A percentile compares a stretch with the other conserved stretches of the same genome.
Conservation (phyloP, 495 filamentous ascomycete species). For the Daldinia decipiens region DNA sequence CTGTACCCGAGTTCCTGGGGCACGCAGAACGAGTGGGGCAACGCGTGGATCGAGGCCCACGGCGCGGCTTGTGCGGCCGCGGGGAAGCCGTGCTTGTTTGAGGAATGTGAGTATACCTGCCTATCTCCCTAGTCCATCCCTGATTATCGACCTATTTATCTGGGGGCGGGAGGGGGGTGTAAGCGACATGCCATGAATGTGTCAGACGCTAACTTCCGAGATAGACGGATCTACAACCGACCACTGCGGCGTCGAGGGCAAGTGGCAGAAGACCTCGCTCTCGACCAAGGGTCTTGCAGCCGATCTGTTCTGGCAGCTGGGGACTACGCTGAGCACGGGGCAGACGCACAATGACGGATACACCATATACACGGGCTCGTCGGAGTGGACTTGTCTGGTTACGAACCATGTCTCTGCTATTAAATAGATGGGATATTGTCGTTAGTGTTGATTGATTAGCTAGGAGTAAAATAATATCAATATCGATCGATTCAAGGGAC, state of each 20-base stretch:
- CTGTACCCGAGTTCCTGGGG: constrained; percentile 67
- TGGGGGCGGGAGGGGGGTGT: too few relatives aligned
- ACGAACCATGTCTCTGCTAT: constrained; percentile 68
- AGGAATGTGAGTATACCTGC: constrained; percentile 69
- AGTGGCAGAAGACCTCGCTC: constrained; percentile 66
- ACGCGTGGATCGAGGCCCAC: constrained; percentile 70
- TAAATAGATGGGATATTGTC: constrained; percentile 5
- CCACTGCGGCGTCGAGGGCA: constrained; percentile 58
- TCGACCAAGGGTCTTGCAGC: constrained; percentile 63
- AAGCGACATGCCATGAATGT: not conserved
- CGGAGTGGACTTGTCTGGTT: constrained; percentile 55
- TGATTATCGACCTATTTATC: not conserved
- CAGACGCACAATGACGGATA: constrained; percentile 70
- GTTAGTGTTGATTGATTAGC: too few relatives aligned
- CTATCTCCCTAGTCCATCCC: too few relatives aligned
- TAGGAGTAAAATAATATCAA: too few relatives aligned
- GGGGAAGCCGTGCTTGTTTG: constrained; percentile 73
- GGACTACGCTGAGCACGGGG: constrained; percentile 64
- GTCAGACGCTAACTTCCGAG: constrained; percentile 48
- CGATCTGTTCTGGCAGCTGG: constrained; percentile 76
- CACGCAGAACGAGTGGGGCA: constrained; percentile 57
- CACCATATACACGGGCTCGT: constrained; percentile 56
- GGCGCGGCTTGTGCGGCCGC: constrained; percentile 63
- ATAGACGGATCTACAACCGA: constrained; percentile 45
- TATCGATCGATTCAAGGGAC: too few relatives aligned